These are phyloP conservation scores for Diospyros kaki DNA, from an alignment of 148 eudicot species.

Conservation along the genomic window DNA sequence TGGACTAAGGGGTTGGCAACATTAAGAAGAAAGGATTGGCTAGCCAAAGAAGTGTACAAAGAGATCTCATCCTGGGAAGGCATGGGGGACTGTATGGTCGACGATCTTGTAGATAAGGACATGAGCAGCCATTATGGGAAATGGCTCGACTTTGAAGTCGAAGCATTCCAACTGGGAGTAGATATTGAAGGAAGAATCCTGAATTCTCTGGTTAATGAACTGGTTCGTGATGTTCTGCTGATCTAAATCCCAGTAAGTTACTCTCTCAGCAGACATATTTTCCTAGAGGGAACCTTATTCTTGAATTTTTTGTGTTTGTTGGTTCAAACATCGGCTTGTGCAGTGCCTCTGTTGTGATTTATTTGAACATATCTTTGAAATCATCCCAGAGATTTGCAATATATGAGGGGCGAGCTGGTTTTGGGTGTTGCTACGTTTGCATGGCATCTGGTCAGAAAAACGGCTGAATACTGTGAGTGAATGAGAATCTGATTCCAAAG, in stretches of 20 bases:
- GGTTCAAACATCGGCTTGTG: conserved; percentile 1
- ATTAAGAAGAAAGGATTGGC: conserved; percentile 46
- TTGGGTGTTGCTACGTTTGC: too few species aligned
- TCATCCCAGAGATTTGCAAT: neutral
- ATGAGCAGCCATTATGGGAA: conserved; percentile 73
- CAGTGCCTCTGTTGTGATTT: conserved; percentile 9
- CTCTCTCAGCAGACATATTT: neutral
- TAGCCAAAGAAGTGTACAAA: conserved; percentile 67
- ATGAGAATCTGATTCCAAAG: too few species aligned
- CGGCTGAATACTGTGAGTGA: too few species aligned
- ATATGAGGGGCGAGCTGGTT: too few species aligned
- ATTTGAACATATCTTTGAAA: neutral
- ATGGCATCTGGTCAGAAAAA: too few species aligned
- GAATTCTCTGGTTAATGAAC: conserved; percentile 63
- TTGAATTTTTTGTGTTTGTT: neutral
- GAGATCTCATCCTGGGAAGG: conserved; percentile 62
- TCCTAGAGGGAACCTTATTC: neutral
- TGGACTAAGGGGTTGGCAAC: conserved; percentile 57
- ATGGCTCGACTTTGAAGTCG: conserved; percentile 80
- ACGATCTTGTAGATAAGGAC: conserved; percentile 87
- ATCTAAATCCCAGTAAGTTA: conserved; percentile 1
- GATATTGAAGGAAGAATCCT: conserved; percentile 60
- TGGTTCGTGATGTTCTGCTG: conserved; percentile 56
- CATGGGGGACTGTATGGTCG: conserved; percentile 70
- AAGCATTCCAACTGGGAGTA: conserved; percentile 62